Evolutionary conservation across 2,329 filamentous ascomycete species (phyloP).

Genomic region (Geosmithia putterillii): DNA sequence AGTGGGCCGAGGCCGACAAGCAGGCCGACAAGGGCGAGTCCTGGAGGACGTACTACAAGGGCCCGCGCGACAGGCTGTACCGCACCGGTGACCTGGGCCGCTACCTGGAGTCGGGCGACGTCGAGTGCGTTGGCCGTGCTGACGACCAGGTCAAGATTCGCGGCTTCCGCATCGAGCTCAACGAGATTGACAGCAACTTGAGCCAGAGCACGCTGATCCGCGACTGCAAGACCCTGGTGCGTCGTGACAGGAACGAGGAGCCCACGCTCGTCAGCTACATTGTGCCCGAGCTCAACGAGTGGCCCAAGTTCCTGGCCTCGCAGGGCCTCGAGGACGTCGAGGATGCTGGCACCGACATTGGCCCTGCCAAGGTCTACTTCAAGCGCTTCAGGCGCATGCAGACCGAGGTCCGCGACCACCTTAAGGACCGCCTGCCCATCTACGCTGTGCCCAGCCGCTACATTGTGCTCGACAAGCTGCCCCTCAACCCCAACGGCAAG

Average conservation of each 20-base stretch:
- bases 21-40: slow-evolving; percentile 46
- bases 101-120: slow-evolving; percentile 53
- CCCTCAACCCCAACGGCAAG: slow-evolving; percentile 66
- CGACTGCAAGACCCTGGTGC: slow-evolving; percentile 76
- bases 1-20: slow-evolving; percentile 55
- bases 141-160: slow-evolving; percentile 94
- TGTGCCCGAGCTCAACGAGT: slow-evolving; percentile 66
- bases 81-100: slow-evolving; percentile 76
- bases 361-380: slow-evolving; percentile 25
- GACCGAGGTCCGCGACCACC: slow-evolving; percentile 45
- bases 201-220: slow-evolving; percentile 62
- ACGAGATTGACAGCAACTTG: slow-evolving; percentile 81
- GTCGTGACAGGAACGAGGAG: slow-evolving; percentile 36
- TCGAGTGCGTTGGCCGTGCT: slow-evolving; percentile 66
- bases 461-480: slow-evolving; percentile 37
- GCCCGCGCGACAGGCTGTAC: slow-evolving; percentile 78
- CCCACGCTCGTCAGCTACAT: slow-evolving; percentile 80
- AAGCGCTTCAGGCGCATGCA: slow-evolving; percentile 34
- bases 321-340: slow-evolving; percentile 40
- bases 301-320: slow-evolving; percentile 52
- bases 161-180: slow-evolving; percentile 88
- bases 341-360: slow-evolving; percentile 37
- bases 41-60: slow-evolving; percentile 69
- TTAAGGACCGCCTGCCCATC: slow-evolving; percentile 45
- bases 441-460: slow-evolving; percentile 21